Conservation (phyloP, 805 yeast genomes). For the Barnettozyma vustinii region DNA sequence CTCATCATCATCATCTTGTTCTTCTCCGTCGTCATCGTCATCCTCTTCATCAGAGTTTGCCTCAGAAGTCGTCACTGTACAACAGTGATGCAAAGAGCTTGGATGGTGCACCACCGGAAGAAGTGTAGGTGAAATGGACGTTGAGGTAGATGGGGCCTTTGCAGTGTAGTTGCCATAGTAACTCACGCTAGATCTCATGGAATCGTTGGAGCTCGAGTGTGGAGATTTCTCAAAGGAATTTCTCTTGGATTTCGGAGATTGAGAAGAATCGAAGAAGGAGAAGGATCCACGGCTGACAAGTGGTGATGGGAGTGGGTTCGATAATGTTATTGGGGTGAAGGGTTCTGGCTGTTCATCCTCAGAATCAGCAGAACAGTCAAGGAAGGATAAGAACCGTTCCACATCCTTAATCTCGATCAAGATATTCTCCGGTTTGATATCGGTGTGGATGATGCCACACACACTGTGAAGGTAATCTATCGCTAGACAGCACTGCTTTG, state of each 20-base stretch:
- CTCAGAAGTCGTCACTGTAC: conserved; percentile 14
- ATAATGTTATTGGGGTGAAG: conserved; percentile 26
- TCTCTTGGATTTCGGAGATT: conserved; percentile 1
- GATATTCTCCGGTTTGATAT: conserved; percentile 71
- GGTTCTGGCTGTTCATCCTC: background rate
- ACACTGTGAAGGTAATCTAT: conserved; percentile 52
- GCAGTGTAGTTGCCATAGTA: conserved; percentile 14
- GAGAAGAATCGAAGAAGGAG: conserved; percentile 3
- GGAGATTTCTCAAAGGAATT: background rate
- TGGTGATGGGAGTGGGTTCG: conserved; percentile 43
- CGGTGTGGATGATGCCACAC: conserved; percentile 70
- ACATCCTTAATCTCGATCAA: conserved; percentile 50
- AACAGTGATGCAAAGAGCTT: conserved; percentile 4
- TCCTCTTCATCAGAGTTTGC: conserved; percentile 13
- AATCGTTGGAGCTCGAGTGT: conserved; percentile 5
- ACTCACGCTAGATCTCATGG: conserved; percentile 12
- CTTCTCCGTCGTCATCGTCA: conserved; percentile 5
- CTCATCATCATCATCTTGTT: background rate
- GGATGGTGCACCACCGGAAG: conserved; percentile 5
- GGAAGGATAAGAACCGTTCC: conserved; percentile 37
- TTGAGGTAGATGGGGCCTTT: background rate
- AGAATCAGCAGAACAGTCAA: conserved; percentile 15
- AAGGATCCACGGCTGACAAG: conserved; percentile 24
- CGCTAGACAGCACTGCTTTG: conserved; percentile 49
- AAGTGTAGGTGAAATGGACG: conserved; percentile 13